Evolutionary conservation across 441 rosid species (phyloP).

Genomic region (Cnidoscolus chayamansa): DNA sequence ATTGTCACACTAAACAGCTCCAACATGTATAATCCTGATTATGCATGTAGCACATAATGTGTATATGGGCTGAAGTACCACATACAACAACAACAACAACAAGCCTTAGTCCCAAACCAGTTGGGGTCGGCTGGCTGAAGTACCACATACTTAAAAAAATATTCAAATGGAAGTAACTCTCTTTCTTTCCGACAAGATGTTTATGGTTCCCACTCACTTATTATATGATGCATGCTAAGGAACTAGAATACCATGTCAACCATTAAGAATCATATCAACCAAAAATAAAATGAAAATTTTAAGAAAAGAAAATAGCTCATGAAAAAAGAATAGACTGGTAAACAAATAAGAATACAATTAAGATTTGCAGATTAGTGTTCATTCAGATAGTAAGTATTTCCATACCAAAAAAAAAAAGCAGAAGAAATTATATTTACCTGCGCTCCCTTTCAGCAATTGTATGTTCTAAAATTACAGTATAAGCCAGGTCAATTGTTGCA

Average conservation of each 20-base stretch:
- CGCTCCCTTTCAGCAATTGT: constrained; percentile 95
- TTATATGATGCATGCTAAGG: not conserved
- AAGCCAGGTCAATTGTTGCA: constrained; percentile 80
- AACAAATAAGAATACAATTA: not conserved
- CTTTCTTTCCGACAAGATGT: not conserved
- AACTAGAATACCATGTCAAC: not conserved
- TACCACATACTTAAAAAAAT: not conserved
- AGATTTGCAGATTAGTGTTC: not conserved
- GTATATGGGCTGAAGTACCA: not conserved
- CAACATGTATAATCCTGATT: not conserved
- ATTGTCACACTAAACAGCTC: not conserved
- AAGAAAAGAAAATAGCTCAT: not conserved
- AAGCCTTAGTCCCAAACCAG: no score
- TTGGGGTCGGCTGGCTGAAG: not conserved
- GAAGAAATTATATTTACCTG: constrained; percentile 50
- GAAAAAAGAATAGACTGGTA: not conserved
- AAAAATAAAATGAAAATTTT: not conserved
- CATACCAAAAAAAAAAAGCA: not conserved
- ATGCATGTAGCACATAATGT: not conserved
- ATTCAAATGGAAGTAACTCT: constrained; percentile 2
- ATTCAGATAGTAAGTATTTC: not conserved
- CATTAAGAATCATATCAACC: not conserved
- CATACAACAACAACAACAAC: not conserved
- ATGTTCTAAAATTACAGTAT: constrained; percentile 84
- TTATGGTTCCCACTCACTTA: constrained; percentile 3